phyloP scores from a whole-genome alignment of 2,329 filamentous ascomycete species.

The Claviceps sp. region DNA sequence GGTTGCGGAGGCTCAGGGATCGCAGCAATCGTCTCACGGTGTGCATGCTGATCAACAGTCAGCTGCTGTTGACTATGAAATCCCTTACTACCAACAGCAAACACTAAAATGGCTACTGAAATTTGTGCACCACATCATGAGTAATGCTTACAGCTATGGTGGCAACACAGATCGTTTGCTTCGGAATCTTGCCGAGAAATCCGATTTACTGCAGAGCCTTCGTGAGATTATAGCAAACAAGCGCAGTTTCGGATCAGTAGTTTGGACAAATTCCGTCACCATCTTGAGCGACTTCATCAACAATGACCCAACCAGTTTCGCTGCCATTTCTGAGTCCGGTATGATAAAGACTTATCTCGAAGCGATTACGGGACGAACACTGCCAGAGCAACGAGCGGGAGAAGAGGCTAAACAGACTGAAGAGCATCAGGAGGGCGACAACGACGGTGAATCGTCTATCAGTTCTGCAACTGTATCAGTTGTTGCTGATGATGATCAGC shows the following conservation, averaged over 20 bases:
- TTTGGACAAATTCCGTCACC: slow-evolving; percentile 89
- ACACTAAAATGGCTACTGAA: slow-evolving; percentile 89
- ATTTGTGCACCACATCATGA: slow-evolving; percentile 93
- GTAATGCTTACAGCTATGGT: slow-evolving; percentile 51
- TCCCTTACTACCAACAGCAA: slow-evolving; percentile 87
- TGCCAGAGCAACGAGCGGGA: slow-evolving; percentile 20
- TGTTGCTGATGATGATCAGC: slow-evolving; percentile 23
- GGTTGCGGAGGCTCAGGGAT: slow-evolving; percentile 54
- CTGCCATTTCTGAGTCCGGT: slow-evolving; percentile 86
- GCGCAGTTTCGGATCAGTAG: slow-evolving; percentile 70
- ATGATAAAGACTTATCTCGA: slow-evolving; percentile 78
- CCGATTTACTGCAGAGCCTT: slow-evolving; percentile 66
- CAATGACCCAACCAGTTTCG: slow-evolving; percentile 95
- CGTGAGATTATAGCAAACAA: slow-evolving; percentile 72
- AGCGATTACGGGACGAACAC: slow-evolving; percentile 50
- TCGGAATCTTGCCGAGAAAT: slow-evolving; percentile 87
- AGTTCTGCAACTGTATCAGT: slow-evolving; percentile 26
- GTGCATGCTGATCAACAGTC: slow-evolving; percentile 59
- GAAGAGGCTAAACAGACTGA: slow-evolving; percentile 17
- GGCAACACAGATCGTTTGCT: slow-evolving; percentile 82
- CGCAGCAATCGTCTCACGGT: slow-evolving; percentile 55
- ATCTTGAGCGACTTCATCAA: slow-evolving; percentile 95
- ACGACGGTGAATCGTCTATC: slow-evolving; percentile 23
- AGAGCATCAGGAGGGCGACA: slow-evolving; percentile 21
- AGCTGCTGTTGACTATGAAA: slow-evolving; percentile 78